Conservation (phyloP, 208 protist genomes). For the Angomonas deanei region DNA sequence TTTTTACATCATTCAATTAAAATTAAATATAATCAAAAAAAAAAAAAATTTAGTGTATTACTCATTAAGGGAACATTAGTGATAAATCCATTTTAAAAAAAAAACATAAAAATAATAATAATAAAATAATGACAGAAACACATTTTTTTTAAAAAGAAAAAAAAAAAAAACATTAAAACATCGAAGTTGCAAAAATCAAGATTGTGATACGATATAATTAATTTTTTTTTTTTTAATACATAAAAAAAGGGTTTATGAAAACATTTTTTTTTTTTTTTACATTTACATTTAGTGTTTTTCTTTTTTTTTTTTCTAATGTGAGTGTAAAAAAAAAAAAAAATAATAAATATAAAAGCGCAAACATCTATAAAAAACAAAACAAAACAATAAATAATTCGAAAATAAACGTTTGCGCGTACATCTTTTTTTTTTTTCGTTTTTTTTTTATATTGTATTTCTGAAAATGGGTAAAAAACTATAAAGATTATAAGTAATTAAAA, state of each 20-base stretch:
- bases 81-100: too few relatives aligned
- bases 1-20: background rate
- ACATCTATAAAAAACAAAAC: background rate
- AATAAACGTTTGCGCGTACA: too few relatives aligned
- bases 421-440: too few relatives aligned
- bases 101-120: too few relatives aligned
- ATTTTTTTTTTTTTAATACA: background rate
- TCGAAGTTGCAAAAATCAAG: background rate
- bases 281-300: background rate
- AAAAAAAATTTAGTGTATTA: too few relatives aligned
- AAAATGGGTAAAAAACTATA: too few relatives aligned
- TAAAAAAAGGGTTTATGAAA: background rate
- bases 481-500: too few relatives aligned
- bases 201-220: background rate
- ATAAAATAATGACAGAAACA: too few relatives aligned
- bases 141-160: background rate
- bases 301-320: background rate
- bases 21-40: background rate
- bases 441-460: too few relatives aligned
- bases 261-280: slow-evolving; percentile 4
- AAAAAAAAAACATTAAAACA: background rate
- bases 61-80: too few relatives aligned
- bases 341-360: background rate
- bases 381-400: too few relatives aligned
- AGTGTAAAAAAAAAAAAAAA: background rate